Conservation (phyloP, 352 stramenopile species). For the Phytophthora litchii region DNA sequence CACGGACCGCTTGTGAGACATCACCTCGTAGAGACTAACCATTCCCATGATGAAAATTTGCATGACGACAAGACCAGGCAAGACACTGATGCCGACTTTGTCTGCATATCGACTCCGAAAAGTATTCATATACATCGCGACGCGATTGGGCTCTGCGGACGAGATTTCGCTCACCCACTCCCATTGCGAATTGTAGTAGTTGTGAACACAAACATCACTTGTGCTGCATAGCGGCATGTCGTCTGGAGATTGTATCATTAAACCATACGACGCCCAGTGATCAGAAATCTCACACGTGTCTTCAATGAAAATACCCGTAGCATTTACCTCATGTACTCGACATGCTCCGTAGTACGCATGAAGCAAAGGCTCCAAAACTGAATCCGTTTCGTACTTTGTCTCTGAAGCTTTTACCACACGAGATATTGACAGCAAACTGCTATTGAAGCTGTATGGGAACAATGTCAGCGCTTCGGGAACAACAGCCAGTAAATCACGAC, state of each 20-base stretch:
- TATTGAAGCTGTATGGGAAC: constrained; percentile 35
- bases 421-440: constrained; percentile 18
- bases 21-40: constrained; percentile 35
- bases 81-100: constrained; percentile 19
- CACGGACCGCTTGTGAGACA: constrained; percentile 32
- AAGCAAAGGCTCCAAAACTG: constrained; percentile 18
- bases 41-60: constrained; percentile 40
- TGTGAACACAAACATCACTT: constrained; percentile 31
- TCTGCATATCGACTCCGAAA: constrained; percentile 27
- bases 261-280: constrained; percentile 31
- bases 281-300: constrained; percentile 22
- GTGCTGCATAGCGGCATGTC: constrained; percentile 34
- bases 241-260: constrained; percentile 39
- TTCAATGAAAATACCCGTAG: constrained; percentile 24
- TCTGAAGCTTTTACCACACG: constrained; percentile 10
- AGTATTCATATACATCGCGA: constrained; percentile 26
- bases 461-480: constrained; percentile 28
- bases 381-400: constrained; percentile 14
- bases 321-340: constrained; percentile 26
- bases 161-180: constrained; percentile 25
- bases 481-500: constrained; percentile 26
- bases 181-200: constrained; percentile 40
- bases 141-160: constrained; percentile 6
- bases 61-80: constrained; percentile 30
- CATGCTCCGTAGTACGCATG: constrained; percentile 32